phyloP scores from a whole-genome alignment of 2,329 filamentous ascomycete species.

The Fusarium udum region DNA sequence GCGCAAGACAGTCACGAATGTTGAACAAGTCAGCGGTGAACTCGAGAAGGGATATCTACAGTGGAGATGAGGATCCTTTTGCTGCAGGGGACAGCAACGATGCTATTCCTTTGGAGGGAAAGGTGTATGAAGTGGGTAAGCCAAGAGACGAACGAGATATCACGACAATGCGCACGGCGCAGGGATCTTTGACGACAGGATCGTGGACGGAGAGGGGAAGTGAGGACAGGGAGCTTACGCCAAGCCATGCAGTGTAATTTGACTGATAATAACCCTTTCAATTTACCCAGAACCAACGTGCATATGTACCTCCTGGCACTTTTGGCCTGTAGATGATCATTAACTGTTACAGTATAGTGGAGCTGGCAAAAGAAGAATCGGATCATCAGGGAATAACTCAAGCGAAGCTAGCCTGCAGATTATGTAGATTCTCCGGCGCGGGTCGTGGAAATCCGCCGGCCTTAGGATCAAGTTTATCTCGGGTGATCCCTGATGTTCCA shows the following conservation, averaged over 20 bases:
- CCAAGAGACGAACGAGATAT: background rate
- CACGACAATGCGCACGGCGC: background rate
- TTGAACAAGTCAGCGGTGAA: background rate
- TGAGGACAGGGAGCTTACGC: constrained; percentile 13
- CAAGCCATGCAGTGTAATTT: constrained; percentile 15
- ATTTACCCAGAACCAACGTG: background rate
- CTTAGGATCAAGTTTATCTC: background rate
- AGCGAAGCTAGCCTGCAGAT: background rate
- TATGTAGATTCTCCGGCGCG: background rate
- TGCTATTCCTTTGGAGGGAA: constrained; percentile 2
- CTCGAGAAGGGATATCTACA: background rate
- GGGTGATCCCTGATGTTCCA: background rate
- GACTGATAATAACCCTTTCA: background rate
- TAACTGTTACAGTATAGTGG: background rate
- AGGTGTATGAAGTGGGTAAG: background rate
- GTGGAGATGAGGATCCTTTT: constrained; percentile 12
- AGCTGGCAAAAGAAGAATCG: background rate
- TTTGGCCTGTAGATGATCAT: background rate
- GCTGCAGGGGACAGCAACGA: constrained; percentile 4
- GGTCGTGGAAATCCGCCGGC: background rate
- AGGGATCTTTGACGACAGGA: background rate
- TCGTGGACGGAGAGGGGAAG: constrained; percentile 13
- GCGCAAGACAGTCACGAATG: background rate
- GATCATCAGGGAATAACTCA: background rate
- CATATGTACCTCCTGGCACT: background rate